Conservation (phyloP, 139 green algal species). For the Protoeuglena noctilucae region DNA sequence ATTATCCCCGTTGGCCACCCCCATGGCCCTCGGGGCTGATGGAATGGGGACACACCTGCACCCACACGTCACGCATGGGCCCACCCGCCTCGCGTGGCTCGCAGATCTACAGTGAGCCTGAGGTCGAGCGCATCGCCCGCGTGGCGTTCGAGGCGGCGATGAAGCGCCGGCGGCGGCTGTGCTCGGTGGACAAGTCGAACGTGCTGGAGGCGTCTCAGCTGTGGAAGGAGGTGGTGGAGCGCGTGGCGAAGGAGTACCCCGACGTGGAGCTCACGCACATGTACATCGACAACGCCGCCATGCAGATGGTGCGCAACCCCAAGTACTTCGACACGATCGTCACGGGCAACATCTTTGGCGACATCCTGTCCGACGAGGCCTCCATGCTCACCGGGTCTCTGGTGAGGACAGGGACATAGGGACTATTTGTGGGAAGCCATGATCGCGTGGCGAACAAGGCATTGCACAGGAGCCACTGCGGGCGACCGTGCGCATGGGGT, state of each 20-base stretch:
- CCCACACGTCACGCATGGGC: too few relatives aligned
- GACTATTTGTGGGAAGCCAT: too few relatives aligned
- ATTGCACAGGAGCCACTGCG: too few relatives aligned
- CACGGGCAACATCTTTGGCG: conserved; percentile 97
- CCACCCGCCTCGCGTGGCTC: too few relatives aligned
- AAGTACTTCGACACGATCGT: conserved; percentile 93
- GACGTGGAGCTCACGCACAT: conserved; percentile 97
- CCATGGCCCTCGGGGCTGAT: too few relatives aligned
- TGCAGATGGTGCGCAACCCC: conserved; percentile 91
- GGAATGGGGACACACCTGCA: too few relatives aligned
- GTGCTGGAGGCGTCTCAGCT: conserved; percentile 85
- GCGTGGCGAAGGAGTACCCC: conserved; percentile 52
- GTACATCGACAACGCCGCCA: conserved; percentile 98
- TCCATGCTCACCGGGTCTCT: conserved; percentile 94
- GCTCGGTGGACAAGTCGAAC: conserved; percentile 92
- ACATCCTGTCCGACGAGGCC: conserved; percentile 96
- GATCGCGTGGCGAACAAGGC: too few relatives aligned
- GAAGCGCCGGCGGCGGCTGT: conserved; percentile 62
- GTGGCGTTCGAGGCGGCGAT: conserved; percentile 82
- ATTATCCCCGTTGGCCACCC: too few relatives aligned
- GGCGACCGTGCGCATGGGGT: too few relatives aligned
- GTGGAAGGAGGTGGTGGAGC: conserved; percentile 70
- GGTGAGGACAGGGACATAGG: too few relatives aligned
- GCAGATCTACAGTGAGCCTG: conserved; percentile 13
- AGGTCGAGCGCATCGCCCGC: conserved; percentile 88